Percentiles rank a stretch among this genome's conserved stretches.
These are phyloP conservation scores for Cucumis cinereus DNA, from an alignment of 306 rosid species.

Conservation along the genomic window DNA sequence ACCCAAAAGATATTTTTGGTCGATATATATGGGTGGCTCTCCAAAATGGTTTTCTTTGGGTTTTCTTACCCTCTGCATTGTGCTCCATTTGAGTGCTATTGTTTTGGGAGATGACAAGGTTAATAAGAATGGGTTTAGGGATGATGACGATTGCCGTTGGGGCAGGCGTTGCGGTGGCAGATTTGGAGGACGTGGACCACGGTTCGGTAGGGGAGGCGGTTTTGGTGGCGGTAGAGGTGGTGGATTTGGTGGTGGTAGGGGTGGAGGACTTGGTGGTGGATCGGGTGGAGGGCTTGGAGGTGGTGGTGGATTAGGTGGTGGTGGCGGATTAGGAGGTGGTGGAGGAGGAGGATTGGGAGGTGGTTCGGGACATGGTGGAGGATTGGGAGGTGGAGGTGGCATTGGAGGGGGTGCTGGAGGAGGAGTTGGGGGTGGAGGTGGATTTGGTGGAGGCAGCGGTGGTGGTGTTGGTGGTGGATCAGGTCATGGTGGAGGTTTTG, in stretches of 20 bases:
- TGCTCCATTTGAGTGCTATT: constrained; percentile 32
- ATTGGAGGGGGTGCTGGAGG: constrained; percentile 26
- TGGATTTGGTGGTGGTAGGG: constrained; percentile 17
- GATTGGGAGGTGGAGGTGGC: constrained; percentile 17
- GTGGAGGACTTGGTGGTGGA: constrained; percentile 11
- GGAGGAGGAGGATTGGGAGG: constrained; percentile 16
- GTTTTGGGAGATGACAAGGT: constrained; percentile 44
- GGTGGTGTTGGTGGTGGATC: constrained; percentile 22
- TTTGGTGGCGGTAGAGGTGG: constrained; percentile 18
- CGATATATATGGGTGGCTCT: constrained; percentile 17
- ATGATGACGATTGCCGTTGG: constrained; percentile 29
- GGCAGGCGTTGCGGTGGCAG: constrained; percentile 38
- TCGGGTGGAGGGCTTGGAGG: constrained; percentile 23
- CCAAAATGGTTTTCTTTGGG: constrained; percentile 32
- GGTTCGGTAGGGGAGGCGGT: constrained; percentile 15
- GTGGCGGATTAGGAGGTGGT: constrained; percentile 15
- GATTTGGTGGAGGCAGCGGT: constrained; percentile 17
- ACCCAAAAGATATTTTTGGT: not conserved
- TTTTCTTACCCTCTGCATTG: constrained; percentile 38
- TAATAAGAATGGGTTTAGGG: constrained; percentile 28
- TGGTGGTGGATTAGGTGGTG: constrained; percentile 11
- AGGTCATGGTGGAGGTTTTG: constrained; percentile 26
- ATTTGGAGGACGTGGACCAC: constrained; percentile 31
- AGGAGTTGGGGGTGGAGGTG: constrained; percentile 26
- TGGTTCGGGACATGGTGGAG: constrained; percentile 25